phyloP scores from a whole-genome alignment of 2,329 filamentous ascomycete genomes.

The Pseudogymnoascus sp. region DNA sequence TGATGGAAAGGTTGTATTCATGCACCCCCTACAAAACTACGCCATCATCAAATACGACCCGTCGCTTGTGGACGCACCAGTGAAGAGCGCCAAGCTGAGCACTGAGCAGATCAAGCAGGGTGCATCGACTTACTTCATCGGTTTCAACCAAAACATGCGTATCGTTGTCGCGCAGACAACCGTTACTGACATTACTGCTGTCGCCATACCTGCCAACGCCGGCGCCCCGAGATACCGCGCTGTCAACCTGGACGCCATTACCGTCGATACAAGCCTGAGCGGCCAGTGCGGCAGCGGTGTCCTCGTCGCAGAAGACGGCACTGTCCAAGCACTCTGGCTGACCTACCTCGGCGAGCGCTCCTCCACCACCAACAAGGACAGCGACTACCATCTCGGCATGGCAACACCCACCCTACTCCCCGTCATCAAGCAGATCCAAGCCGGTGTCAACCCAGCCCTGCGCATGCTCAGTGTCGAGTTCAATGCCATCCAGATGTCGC shows the following conservation, averaged over 20 bases:
- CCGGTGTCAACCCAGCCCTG: conserved; percentile 69
- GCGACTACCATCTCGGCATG: conserved; percentile 92
- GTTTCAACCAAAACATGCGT: conserved; percentile 93
- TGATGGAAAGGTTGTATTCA: conserved; percentile 86
- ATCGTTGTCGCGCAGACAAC: conserved; percentile 91
- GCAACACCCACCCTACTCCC: conserved; percentile 82
- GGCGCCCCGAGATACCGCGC: conserved; percentile 88
- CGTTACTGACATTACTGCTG: conserved; percentile 94
- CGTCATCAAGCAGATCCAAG: conserved; percentile 79
- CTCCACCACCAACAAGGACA: conserved; percentile 71
- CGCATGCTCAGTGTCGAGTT: conserved; percentile 92
- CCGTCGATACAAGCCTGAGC: conserved; percentile 86
- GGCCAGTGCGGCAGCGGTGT: conserved; percentile 92
- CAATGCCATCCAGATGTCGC: conserved; percentile 91
- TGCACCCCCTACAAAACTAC: conserved; percentile 96
- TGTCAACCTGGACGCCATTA: conserved; percentile 94
- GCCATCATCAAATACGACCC: conserved; percentile 93
- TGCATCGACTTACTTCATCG: conserved; percentile 90
- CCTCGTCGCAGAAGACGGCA: conserved; percentile 79
- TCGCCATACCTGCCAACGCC: conserved; percentile 89
- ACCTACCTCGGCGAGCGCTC: conserved; percentile 91
- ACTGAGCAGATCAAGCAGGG: conserved; percentile 81
- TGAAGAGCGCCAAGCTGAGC: conserved; percentile 80
- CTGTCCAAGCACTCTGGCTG: conserved; percentile 91
- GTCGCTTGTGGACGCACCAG: conserved; percentile 83